Conservation (phyloP, 2,329 filamentous ascomycete species). For the Pseudopyricularia javanii region DNA sequence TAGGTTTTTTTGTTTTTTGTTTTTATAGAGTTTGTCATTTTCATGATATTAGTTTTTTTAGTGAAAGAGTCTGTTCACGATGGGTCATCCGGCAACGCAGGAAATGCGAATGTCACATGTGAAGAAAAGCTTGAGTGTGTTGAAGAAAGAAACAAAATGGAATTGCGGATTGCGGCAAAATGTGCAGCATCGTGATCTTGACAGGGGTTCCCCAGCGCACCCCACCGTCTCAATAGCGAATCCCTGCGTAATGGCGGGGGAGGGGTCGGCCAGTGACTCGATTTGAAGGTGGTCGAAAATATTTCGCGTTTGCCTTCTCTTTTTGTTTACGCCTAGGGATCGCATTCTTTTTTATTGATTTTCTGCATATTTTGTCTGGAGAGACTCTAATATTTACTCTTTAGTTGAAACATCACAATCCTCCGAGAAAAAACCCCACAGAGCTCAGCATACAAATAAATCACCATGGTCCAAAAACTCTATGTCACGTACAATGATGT, state of each 20-base stretch:
- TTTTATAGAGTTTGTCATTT: too few relatives aligned
- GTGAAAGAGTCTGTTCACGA: too few relatives aligned
- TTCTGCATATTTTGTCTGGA: not conserved
- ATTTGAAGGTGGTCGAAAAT: not conserved
- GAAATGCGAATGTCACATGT: too few relatives aligned
- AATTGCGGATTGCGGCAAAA: too few relatives aligned
- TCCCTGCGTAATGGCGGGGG: not conserved
- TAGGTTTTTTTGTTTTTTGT: too few relatives aligned
- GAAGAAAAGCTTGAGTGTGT: too few relatives aligned
- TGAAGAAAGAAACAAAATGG: too few relatives aligned
- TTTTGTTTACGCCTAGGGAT: not conserved
- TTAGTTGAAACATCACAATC: not conserved
- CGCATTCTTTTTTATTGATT: not conserved
- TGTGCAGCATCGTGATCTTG: not conserved
- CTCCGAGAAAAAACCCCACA: not conserved
- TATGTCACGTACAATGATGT: slow-evolving; percentile 92
- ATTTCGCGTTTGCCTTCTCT: not conserved
- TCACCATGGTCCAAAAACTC: slow-evolving; percentile 63
- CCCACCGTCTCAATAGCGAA: not conserved
- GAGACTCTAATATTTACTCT: not conserved
- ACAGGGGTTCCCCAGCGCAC: not conserved
- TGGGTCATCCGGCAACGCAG: too few relatives aligned
- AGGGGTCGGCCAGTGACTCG: not conserved
- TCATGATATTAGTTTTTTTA: too few relatives aligned
- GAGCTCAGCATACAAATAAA: not conserved